A percentile compares a stretch with the other conserved stretches of the same genome.
These are phyloP conservation scores for Phaeolepiota aurea DNA, from an alignment of 768 basidiomycete genomes.

Conservation along the genomic window DNA sequence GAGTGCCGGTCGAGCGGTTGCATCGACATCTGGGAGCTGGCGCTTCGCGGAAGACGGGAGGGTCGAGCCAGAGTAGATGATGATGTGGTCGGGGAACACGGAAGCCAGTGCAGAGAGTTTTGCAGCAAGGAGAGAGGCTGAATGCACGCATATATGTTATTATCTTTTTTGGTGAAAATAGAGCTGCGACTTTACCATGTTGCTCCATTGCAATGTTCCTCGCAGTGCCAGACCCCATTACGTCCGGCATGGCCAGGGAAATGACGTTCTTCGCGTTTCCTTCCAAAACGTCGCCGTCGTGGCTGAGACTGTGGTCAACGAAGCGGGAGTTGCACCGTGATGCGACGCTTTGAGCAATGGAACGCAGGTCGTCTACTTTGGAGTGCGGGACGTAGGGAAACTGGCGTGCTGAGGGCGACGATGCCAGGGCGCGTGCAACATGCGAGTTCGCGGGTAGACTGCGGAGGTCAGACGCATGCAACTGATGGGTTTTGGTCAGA, in stretches of 20 bases:
- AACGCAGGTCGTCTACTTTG: conserved; percentile 15
- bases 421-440: conserved; percentile 37
- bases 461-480: conserved; percentile 73
- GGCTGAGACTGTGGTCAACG: conserved; percentile 32
- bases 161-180: conserved; percentile 5
- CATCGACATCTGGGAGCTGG: conserved; percentile 22
- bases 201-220: conserved; percentile 41
- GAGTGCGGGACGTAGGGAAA: conserved; percentile 45
- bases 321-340: conserved; percentile 44
- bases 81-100: conserved; percentile 51
- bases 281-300: conserved; percentile 24
- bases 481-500: conserved; percentile 25
- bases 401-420: conserved; percentile 49
- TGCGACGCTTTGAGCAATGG: conserved; percentile 35
- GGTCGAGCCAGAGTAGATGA: conserved; percentile 55
- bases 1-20: conserved; percentile 5
- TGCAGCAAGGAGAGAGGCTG: conserved; percentile 36
- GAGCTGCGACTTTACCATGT: conserved; percentile 36
- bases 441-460: conserved; percentile 38
- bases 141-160: too few relatives aligned
- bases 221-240: conserved; percentile 26
- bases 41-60: conserved; percentile 28
- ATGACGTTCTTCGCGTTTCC: conserved; percentile 45
- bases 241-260: conserved; percentile 44
- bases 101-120: conserved; percentile 42